A percentile compares a stretch with the other conserved stretches of the same genome.
phyloP scores from a whole-genome alignment of 768 basidiomycete genomes.

The Termitomyces eurrhizus region DNA sequence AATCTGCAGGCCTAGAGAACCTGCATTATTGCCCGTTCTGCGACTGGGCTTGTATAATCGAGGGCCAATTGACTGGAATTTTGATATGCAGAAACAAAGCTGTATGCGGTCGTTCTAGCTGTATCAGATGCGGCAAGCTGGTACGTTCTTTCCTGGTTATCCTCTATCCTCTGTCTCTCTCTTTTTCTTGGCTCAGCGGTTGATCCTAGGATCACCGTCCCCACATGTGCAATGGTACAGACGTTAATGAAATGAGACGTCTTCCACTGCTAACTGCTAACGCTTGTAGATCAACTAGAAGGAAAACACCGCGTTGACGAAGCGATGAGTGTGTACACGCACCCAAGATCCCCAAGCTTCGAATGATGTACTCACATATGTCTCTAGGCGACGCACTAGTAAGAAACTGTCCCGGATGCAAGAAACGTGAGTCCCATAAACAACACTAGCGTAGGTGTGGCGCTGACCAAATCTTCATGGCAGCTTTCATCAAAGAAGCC shows the following conservation, averaged over 20 bases:
- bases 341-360: not conserved
- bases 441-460: not conserved
- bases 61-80: constrained; percentile 57
- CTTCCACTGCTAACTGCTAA: not conserved
- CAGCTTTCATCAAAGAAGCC: constrained; percentile 76
- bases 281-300: constrained; percentile 23
- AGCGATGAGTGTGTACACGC: constrained; percentile 72
- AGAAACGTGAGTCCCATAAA: constrained; percentile 50
- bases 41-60: constrained; percentile 78
- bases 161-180: not conserved
- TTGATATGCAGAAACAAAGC: constrained; percentile 54
- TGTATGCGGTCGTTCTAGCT: constrained; percentile 74
- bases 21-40: constrained; percentile 93
- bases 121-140: constrained; percentile 71
- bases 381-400: constrained; percentile 69
- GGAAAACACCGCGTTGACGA: constrained; percentile 81
- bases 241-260: not conserved
- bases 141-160: constrained; percentile 33
- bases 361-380: not conserved
- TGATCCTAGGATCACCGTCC: constrained; percentile 68
- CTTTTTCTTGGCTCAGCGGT: not conserved
- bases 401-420: constrained; percentile 84
- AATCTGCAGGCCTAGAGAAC: constrained; percentile 70
- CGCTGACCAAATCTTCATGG: not conserved
- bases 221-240: constrained; percentile 67